Evolutionary conservation across 1,139 yeast species (phyloP), one percentile per base, ranked within the genome.

Genomic region (Schwanniomyces etchellsii): DNA sequence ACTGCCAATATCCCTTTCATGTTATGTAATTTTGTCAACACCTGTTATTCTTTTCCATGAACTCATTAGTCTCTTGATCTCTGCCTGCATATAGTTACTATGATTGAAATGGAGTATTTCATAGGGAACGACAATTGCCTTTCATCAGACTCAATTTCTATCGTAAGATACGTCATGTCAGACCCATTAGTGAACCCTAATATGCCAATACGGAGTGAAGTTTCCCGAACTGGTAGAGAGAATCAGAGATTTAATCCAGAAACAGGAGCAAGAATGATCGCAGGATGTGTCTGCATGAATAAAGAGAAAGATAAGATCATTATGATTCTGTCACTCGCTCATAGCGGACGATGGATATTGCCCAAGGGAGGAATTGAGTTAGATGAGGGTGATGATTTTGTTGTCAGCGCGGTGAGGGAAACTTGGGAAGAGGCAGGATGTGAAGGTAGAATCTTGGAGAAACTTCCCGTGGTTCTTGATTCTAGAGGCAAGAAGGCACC

Each of bases 371-470:
- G 99, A 1, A 78, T 89, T 32, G 99, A 91, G 54, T 50, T 55
- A 26, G 98, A 91, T 52, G 98, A 91, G 49, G 64, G 72, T 2
- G 77, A 75, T 25, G 72, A 69, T 44, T 64, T 40, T 33, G 55
- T 56, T 11, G 56, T 58, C 6, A 62, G 85, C 5, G 97, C 97
- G 0, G 63, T 71, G 11, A 64, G 99, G 36, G 98, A 91, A 52
- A 84, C 95, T 0, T 91, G 98, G 98, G 98, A 91, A 55, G 99
- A 91, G 55, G 94, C 95, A 0, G 98, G 98, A 0, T 84, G 82
- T 17, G 72, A 72, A 26, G 95, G 96, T 4, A 60, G 53, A 12
- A 67, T 86, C 10, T 44, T 64, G 2, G 44, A 48, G 28, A 66
- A 65, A 36, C 57, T 89, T 27, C 94, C 91, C 0, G 62, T 71